Evolutionary conservation across 768 basidiomycete species (phyloP), one percentile per base, ranked within the genome.

Genomic region (Lentinula edodes): DNA sequence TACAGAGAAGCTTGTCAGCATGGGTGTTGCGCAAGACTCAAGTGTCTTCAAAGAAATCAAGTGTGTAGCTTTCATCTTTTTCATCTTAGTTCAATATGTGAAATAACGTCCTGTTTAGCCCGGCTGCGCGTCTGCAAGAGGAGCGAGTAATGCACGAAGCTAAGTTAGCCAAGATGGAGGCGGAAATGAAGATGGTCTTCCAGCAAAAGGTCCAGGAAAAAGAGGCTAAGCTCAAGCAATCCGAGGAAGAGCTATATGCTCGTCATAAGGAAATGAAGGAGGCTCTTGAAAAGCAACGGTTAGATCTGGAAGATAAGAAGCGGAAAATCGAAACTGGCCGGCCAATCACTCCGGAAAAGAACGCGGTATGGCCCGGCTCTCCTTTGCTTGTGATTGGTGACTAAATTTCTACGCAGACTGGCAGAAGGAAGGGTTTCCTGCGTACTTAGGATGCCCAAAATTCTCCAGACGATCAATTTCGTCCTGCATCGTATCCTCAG

Each of bases 111-210:
- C 54, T 13, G 62, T 42, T 2, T 67, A 98, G 96, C 77, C 97
- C 97, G 64, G 95, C 95, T 53, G 92, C 91, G 62, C 90, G 94
- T 75, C 85, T 93, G 78, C 94, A 95, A 65, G 97, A 99, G 72
- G 97, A 99, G 72, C 91, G 97, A 61, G 81, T 93, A 57, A 75
- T 98, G 71, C 96, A 99, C 77, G 96, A 99, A 77, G 91, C 92
- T 67, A 98, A 98, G 75, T 86, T 99, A 59, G 86, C 93, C 60
- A 99, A 99, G 87, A 98, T 98, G 90, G 97, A 99, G 79, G 91
- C 95, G 60, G 97, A 98, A 83, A 99, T 99, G 97, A 98, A 98
- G 87, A 94, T 96, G 93, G 97, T 99, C 68, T 99, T 99, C 94
- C 95, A 95, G 73, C 97, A 98, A 77, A 99, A 99, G 76, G 97